These are phyloP conservation scores for Naematelia encephala DNA, from an alignment of 768 basidiomycete species.

Conservation along the genomic window DNA sequence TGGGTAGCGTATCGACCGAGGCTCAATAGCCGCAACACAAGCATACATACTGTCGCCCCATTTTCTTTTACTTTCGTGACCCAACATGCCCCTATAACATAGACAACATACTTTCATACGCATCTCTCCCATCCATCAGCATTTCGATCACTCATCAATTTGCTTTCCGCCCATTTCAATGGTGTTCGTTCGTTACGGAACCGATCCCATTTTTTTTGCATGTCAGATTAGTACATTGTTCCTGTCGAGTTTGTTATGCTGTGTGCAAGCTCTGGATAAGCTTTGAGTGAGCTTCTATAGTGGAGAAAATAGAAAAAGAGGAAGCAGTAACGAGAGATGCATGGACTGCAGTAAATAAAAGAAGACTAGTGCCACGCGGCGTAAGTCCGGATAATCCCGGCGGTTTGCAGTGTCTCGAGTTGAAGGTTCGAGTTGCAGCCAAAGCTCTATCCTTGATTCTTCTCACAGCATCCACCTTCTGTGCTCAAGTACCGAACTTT, in stretches of 20 bases:
- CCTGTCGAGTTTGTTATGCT: neutral
- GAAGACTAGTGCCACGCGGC: neutral
- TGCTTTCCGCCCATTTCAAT: neutral
- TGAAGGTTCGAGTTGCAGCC: too few relatives aligned
- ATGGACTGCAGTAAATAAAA: neutral
- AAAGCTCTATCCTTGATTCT: neutral
- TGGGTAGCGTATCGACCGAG: neutral
- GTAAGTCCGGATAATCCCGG: neutral
- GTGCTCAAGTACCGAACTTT: neutral
- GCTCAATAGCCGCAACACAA: neutral
- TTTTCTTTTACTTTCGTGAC: neutral
- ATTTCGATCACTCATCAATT: neutral
- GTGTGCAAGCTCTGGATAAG: neutral
- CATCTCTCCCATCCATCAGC: neutral
- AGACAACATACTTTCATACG: neutral
- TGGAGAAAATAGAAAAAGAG: neutral
- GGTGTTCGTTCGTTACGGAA: neutral
- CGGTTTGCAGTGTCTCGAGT: neutral
- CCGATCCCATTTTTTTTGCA: neutral
- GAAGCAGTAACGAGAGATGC: neutral
- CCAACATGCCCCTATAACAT: neutral
- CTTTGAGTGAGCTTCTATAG: neutral
- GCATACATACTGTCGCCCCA: neutral
- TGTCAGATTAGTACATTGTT: neutral
- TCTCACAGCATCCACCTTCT: neutral